Evolutionary conservation across 2,329 filamentous ascomycete species (phyloP), one percentile per base, ranked within the genome.

Genomic region (Fusarium sp.): DNA sequence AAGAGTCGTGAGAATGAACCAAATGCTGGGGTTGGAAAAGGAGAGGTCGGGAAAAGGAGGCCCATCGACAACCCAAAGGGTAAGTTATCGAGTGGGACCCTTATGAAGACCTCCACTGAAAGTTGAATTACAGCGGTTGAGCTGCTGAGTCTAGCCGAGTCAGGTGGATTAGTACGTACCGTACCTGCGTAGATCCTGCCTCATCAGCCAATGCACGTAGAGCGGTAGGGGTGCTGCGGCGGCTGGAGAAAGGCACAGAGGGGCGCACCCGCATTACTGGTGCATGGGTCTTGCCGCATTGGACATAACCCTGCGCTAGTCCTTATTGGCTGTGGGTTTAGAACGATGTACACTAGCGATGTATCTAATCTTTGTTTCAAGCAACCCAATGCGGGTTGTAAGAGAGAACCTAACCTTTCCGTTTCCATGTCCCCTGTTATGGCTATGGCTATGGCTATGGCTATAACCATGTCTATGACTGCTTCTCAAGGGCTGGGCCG

Each of bases 1-100:
- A 43, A 28, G 52, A 46, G 33, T 45, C 51, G 44, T 24, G 64
- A 70, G 34, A 55, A 51, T 51, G 46, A 46, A 45, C 18, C 58
- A 50, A 43, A 56, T 45, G 36, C 63, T 61, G 46, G 63, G 54
- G 48, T 53, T 49, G 36, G 53, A 65, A 66, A 58, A 63, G 66
- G 61, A 65, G 72, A 75, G 71, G 69, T 63, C 66, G 66, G 73
- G 65, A 75, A 74, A 75, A 75, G 73, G 73, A 75, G 73, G 72
- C 66, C 65, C 63, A 67, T 75, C 59, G 58, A 72, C 52, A 63
- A 57, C 63, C 61, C 20, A 34, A 56, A 55, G 51, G 45, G 38
- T 48, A 66, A 66, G 57, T 57, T 49, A 33, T 54, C 42, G 26
- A 26, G 58, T 71, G 72, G 72, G 64, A 62, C 72, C 67, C 53